Percentiles rank a stretch among this genome's conserved stretches.
Conservation (phyloP, 176 grass and related monocot species). For the Dendrocalamus sinicus region DNA sequence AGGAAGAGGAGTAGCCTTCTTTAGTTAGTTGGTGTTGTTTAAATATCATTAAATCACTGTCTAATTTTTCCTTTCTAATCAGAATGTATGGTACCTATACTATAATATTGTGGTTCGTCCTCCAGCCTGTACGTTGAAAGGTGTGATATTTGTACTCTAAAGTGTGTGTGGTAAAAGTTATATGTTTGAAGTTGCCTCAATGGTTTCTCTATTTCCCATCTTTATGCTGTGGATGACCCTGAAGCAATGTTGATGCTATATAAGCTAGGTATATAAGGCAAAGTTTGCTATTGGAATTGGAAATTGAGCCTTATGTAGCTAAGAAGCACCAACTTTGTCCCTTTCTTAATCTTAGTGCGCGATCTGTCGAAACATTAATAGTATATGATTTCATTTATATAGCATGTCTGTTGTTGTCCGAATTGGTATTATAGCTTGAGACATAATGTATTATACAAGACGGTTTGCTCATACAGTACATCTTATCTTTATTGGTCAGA, state of each 20-base stretch:
- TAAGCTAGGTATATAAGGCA: neutral
- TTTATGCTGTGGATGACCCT: neutral
- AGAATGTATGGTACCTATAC: neutral
- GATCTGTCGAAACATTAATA: neutral
- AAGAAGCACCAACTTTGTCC: neutral
- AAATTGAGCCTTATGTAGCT: neutral
- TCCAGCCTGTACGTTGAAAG: neutral
- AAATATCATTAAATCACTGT: neutral
- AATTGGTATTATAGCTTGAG: neutral
- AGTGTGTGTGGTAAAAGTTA: neutral
- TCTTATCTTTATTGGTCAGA: conserved; percentile 9
- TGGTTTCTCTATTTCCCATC: neutral
- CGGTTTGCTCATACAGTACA: neutral
- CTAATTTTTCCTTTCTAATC: neutral
- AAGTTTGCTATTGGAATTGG: neutral
- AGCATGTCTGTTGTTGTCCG: neutral
- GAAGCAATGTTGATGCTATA: neutral
- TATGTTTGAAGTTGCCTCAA: conserved; percentile 10
- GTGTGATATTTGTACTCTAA: neutral
- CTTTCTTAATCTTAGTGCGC: neutral
- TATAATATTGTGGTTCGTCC: neutral
- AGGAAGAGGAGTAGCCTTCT: neutral
- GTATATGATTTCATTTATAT: neutral
- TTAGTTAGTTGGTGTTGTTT: conserved; percentile 5
- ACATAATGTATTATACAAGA: neutral